phyloP scores from a whole-genome alignment of 306 rosid species.

The Amphicarpaea edgeworthii region DNA sequence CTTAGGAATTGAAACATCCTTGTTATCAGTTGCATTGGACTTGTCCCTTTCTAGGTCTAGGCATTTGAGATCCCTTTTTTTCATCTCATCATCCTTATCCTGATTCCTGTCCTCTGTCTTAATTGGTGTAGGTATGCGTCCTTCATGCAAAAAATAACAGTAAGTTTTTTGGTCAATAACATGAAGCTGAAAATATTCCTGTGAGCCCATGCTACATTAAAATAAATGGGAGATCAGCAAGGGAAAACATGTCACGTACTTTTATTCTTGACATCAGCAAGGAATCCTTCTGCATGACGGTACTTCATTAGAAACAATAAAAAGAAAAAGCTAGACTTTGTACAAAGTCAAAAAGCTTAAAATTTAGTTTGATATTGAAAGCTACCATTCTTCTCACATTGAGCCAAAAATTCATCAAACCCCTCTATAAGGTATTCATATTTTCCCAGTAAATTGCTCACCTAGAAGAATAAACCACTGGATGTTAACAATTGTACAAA shows the following conservation, averaged over 20 bases:
- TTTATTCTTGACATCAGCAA: constrained; percentile 92
- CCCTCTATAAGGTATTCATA: constrained; percentile 88
- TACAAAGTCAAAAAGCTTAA: constrained; percentile 29
- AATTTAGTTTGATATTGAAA: constrained; percentile 35
- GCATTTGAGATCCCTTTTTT: constrained; percentile 75
- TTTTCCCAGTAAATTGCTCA: constrained; percentile 83
- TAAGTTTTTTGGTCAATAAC: constrained; percentile 33
- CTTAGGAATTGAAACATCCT: constrained; percentile 75
- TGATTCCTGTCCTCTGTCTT: constrained; percentile 81
- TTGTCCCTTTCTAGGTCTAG: constrained; percentile 83
- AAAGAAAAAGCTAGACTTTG: constrained; percentile 37
- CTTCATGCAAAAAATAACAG: constrained; percentile 59
- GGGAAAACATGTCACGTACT: constrained; percentile 65
- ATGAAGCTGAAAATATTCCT: constrained; percentile 36
- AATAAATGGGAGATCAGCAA: constrained; percentile 21
- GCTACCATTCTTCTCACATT: constrained; percentile 90
- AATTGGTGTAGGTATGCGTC: constrained; percentile 63
- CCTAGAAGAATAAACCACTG: constrained; percentile 61
- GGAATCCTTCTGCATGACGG: constrained; percentile 86
- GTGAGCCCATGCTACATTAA: constrained; percentile 29
- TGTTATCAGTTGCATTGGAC: constrained; percentile 55
- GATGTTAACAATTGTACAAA: constrained; percentile 22
- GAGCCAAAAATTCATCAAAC: constrained; percentile 80
- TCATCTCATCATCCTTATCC: constrained; percentile 71
- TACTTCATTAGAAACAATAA: constrained; percentile 55